A percentile compares a stretch with the other conserved stretches of the same genome.
Evolutionary conservation across 495 filamentous ascomycete species (phyloP).

Genomic region (Penicillium manginii): DNA sequence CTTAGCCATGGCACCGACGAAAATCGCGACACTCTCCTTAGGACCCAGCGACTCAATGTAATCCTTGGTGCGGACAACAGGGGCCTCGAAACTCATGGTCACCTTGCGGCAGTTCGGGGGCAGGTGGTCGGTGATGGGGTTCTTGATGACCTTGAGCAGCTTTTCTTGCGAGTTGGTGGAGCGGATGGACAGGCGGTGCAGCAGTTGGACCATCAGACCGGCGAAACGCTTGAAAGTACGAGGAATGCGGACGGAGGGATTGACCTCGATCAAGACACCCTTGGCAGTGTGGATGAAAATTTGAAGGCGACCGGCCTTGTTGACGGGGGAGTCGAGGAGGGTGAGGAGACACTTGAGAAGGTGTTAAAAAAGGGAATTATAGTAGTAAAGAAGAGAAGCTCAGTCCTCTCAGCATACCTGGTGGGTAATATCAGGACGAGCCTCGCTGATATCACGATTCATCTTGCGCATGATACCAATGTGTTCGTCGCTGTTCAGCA

Average conservation of each 20-base stretch:
- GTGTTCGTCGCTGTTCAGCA: constrained; percentile 98
- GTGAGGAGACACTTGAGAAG: constrained; percentile 84
- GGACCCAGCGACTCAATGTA: constrained; percentile 78
- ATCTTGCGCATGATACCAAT: constrained; percentile 99
- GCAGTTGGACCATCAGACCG: constrained; percentile 97
- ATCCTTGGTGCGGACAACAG: constrained; percentile 82
- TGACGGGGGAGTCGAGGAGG: constrained; percentile 95
- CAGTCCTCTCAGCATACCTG: constrained; percentile 65
- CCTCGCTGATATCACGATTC: constrained; percentile 97
- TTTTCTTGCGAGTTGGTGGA: constrained; percentile 96
- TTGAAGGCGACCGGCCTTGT: constrained; percentile 95
- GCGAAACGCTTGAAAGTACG: constrained; percentile 99
- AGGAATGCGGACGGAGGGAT: constrained; percentile 93
- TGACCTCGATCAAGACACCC: constrained; percentile 96
- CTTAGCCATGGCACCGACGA: constrained; percentile 98
- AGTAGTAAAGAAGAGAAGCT: background rate
- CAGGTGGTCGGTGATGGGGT: constrained; percentile 95
- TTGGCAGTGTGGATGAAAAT: constrained; percentile 98
- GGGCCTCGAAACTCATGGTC: constrained; percentile 89
- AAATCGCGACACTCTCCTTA: constrained; percentile 94
- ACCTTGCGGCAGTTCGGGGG: constrained; percentile 97
- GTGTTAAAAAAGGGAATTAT: background rate
- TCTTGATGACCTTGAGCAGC: constrained; percentile 94
- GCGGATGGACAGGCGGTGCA: constrained; percentile 93
- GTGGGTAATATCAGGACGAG: constrained; percentile 95